Evolutionary conservation across 768 basidiomycete genomes (phyloP).

Genomic region (Hirschioporus abietinus): DNA sequence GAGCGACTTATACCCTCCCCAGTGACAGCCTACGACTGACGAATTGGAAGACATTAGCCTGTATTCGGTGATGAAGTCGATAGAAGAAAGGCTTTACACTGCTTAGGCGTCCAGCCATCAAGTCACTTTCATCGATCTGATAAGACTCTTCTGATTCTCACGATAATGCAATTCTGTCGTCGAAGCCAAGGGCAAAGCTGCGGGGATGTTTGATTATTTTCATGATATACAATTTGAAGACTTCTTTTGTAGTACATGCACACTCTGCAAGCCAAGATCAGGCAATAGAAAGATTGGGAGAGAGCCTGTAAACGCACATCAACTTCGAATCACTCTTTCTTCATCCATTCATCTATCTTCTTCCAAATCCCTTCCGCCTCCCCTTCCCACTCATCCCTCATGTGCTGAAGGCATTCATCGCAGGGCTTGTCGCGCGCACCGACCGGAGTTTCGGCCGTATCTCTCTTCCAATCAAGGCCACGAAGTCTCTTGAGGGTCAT

Average conservation of each 20-base stretch:
- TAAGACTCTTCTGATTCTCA: not conserved
- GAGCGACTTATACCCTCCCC: slow-evolving; percentile 40
- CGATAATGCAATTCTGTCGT: not conserved
- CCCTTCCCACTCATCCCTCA: not conserved
- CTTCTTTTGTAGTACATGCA: not conserved
- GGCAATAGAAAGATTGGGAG: not conserved
- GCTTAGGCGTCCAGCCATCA: too few species aligned
- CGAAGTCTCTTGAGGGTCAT: slow-evolving; percentile 10
- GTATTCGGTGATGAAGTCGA: not conserved
- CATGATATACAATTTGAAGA: not conserved
- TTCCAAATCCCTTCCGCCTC: not conserved
- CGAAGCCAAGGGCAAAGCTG: not conserved
- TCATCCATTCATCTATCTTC: not conserved
- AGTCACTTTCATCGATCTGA: not conserved
- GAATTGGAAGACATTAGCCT: slow-evolving; percentile 10
- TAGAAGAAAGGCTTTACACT: not conserved
- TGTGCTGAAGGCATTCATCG: not conserved
- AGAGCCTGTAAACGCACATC: not conserved
- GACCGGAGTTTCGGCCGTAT: not conserved
- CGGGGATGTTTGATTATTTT: not conserved
- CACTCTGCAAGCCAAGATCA: not conserved
- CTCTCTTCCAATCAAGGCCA: not conserved
- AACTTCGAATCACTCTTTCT: not conserved
- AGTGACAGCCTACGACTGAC: slow-evolving; percentile 21
- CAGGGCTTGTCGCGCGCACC: not conserved